Evolutionary conservation across 306 rosid genomes (phyloP).

Genomic region (Vigna trinervia): DNA sequence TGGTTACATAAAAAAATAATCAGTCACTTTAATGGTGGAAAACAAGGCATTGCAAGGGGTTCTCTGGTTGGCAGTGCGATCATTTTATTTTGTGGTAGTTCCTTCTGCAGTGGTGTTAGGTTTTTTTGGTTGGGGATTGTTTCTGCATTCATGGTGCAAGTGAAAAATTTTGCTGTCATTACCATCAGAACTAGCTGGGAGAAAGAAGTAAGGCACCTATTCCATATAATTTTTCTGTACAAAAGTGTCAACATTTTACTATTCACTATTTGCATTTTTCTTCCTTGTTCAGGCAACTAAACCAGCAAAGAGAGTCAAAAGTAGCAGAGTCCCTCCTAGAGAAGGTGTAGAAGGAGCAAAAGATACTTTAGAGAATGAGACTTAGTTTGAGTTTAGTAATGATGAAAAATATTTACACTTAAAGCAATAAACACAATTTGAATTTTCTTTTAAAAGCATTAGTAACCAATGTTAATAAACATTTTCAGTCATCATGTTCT

Average conservation of each 20-base stretch:
- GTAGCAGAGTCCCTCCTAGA: background rate
- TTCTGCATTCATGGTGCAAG: constrained; percentile 46
- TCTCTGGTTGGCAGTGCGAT: constrained; percentile 43
- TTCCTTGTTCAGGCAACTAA: constrained; percentile 38
- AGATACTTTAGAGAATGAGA: too few relatives aligned
- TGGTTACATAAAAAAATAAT: background rate
- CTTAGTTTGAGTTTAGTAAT: too few relatives aligned
- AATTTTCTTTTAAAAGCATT: too few relatives aligned
- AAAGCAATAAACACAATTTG: too few relatives aligned
- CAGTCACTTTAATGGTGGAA: background rate
- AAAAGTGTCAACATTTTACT: background rate
- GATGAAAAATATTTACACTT: too few relatives aligned
- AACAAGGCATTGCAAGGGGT: constrained; percentile 41
- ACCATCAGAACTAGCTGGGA: constrained; percentile 45
- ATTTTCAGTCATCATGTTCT: too few relatives aligned
- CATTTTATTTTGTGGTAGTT: constrained; percentile 40
- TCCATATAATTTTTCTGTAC: background rate
- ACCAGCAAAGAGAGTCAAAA: constrained; percentile 25
- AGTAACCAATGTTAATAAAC: too few relatives aligned
- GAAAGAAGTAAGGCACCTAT: constrained; percentile 40
- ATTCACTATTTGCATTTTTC: background rate
- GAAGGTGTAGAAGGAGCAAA: too few relatives aligned
- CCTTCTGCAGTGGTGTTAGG: constrained; percentile 40
- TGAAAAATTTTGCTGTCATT: constrained; percentile 13
- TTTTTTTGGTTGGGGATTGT: constrained; percentile 49